Evolutionary conservation across 345 rosid genomes (phyloP).

Genomic region (Iberis pinnata): DNA sequence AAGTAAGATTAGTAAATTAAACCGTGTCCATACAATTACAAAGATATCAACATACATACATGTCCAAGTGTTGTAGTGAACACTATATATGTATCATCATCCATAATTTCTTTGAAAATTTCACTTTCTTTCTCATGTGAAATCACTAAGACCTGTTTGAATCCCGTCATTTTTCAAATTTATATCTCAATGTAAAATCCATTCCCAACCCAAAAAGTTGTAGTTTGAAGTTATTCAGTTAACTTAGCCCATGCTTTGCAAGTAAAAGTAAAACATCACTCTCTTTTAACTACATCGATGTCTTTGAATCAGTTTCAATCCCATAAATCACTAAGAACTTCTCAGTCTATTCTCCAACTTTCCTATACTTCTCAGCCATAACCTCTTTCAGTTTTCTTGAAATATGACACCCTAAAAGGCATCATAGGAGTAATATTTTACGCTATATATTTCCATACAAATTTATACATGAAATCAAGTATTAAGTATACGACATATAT

Average conservation of each 20-base stretch:
- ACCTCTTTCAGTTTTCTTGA: conserved; percentile 73
- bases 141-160: conserved; percentile 70
- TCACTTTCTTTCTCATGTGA: conserved; percentile 93
- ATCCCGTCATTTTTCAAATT: conserved; percentile 28
- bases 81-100: conserved; percentile 58
- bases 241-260: conserved; percentile 62
- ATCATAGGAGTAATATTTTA: conserved; percentile 44
- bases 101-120: conserved; percentile 70
- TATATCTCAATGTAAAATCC: neutral
- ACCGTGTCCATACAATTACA: neutral
- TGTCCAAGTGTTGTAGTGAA: conserved; percentile 92
- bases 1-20: neutral
- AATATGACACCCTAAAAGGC: conserved; percentile 66
- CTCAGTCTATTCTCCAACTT: conserved; percentile 67
- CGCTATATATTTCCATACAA: too few relatives aligned
- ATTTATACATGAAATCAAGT: conserved; percentile 55
- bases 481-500: too few relatives aligned
- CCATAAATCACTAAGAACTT: conserved; percentile 86
- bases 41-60: conserved; percentile 31
- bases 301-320: conserved; percentile 88
- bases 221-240: conserved; percentile 13
- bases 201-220: neutral
- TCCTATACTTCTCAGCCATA: conserved; percentile 60
- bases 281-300: conserved; percentile 84
- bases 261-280: conserved; percentile 72